Evolutionary conservation across 208 protist genomes (phyloP), one percentile per base, ranked within the genome.

Genomic region (Leishmania gerbilli): DNA sequence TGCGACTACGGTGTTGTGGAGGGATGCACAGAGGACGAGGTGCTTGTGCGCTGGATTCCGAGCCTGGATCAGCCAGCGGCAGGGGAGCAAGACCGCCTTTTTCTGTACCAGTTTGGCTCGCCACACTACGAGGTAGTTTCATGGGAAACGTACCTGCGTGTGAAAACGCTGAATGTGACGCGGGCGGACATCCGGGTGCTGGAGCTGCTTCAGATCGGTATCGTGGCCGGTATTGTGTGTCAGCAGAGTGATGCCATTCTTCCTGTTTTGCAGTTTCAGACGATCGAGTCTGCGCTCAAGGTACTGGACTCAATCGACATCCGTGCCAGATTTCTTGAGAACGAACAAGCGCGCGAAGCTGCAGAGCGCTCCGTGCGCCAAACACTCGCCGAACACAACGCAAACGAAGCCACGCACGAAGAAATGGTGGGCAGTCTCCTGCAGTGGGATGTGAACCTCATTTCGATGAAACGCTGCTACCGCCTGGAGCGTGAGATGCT

Each of bases 1-100:
- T 95, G 92, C 74, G 92, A 97, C 75, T 90, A 88, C 82, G 94
- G 94, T 71, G 87, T 92, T 47, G 85, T 97, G 27, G 87, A 96
- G 37, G 92, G 90, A 15, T 82, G 92, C 56, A 95, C 91, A 24
- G 74, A 84, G 27, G 76, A 87, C 11, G 90, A 95, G 77, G 85
- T 96, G 17, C 79, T 95, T 27, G 90, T 97, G 19, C 84, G 84
- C 74, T 97, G 94, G 94, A 53, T 94, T 64, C 79, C 68, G 45
- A 96, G 89, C 79, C 79, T 86, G 11, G 92, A 97, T 82, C 79
- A 82, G 47, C 21, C 69, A 31, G 31, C 81, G 8, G 49, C 27
- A 45, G 79, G 79, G n/a, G 77, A 85, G 21, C n/a, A 77, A 55
- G 84, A 76, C 1, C 79, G 87, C 27, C 77, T 94, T 71, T 97